These are phyloP conservation scores for Bryum argenteum DNA, from an alignment of 225 moss, liverwort and hornwort genomes.

Conservation along the genomic window DNA sequence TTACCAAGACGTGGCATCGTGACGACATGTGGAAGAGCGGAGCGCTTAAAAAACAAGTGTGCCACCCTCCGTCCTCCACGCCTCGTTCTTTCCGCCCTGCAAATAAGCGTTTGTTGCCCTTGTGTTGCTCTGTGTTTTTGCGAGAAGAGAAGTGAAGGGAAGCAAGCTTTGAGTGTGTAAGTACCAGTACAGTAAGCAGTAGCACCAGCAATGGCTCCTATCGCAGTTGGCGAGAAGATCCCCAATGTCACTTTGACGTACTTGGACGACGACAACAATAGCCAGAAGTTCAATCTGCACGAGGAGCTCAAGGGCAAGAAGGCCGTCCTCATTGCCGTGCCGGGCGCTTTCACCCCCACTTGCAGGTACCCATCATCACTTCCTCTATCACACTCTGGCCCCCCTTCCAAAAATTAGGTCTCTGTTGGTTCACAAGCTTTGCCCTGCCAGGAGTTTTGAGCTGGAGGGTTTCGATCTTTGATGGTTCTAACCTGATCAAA, in stretches of 20 bases:
- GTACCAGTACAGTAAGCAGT: too few species aligned
- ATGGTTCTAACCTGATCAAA: neutral
- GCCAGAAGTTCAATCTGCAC: constrained; percentile 44
- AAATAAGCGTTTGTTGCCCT: too few species aligned
- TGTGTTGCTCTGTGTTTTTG: too few species aligned
- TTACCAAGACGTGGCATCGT: too few species aligned
- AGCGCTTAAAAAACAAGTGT: too few species aligned
- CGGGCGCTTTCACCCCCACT: constrained; percentile 89
- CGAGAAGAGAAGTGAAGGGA: too few species aligned
- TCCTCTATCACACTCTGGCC: too few species aligned
- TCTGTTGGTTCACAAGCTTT: neutral
- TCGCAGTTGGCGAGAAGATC: constrained; percentile 74
- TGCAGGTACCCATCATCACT: constrained; percentile 51
- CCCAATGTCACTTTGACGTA: constrained; percentile 56
- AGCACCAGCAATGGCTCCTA: constrained; percentile 61
- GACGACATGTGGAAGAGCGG: too few species aligned
- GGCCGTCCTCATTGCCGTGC: constrained; percentile 80
- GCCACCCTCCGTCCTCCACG: too few species aligned
- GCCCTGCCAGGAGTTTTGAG: neutral
- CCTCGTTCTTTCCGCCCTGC: too few species aligned
- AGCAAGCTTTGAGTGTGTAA: too few species aligned
- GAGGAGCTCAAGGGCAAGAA: constrained; percentile 75
- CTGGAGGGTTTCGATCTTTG: neutral
- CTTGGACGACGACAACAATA: constrained; percentile 45
- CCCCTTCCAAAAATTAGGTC: neutral